Evolutionary conservation across 2,329 filamentous ascomycete genomes (phyloP), one percentile per base, ranked within the genome.

Genomic region (Fusarium siculi): DNA sequence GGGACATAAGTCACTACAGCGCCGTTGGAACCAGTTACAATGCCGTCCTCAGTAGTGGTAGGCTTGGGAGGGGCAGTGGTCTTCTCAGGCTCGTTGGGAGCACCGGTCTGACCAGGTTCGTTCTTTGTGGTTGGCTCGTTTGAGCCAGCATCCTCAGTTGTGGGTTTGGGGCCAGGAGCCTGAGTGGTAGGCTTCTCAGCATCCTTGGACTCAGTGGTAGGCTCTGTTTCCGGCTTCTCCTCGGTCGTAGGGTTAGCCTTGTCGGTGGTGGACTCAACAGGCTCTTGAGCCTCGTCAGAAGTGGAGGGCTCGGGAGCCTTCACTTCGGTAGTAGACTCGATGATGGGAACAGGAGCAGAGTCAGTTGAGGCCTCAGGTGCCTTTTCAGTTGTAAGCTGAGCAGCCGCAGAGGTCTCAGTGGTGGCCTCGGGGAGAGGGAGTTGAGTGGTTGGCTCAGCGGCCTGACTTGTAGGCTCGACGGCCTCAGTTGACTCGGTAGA

Each of bases 1-100:
- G 63, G 63, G 9, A 65, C 12, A 15, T 64, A 65, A 5, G 63
- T 65, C 1, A 65, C 63, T 2, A 65, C 63, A 21, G 59, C 63
- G 0, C 63, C 63, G 21, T 65, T 64, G 3, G 59, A 55, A 8
- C 63, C 63, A 39, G 63, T 65, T 3, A 65, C 63, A 5, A 65
- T 44, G 7, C 58, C 59, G 9, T 65, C 63, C 34, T 65, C 63
- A 8, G 60, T 66, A 1, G 49, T 39, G 4, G 63, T 65, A 4
- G 63, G 28, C 4, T 57, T 39, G 4, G 49, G 42, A 9, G 39
- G 37, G 4, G 60, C 49, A 5, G 49, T 66, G 19, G 63, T 66
- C 42, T 65, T 47, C 18, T 66, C 49, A 5, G 63, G 63, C 47
- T 65, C 47, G 16, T 43, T 12, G 7, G 42, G 60, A 9, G 25